Evolutionary conservation across 2,329 filamentous ascomycete genomes (phyloP).

Genomic region (Clonostachys rhizophaga): DNA sequence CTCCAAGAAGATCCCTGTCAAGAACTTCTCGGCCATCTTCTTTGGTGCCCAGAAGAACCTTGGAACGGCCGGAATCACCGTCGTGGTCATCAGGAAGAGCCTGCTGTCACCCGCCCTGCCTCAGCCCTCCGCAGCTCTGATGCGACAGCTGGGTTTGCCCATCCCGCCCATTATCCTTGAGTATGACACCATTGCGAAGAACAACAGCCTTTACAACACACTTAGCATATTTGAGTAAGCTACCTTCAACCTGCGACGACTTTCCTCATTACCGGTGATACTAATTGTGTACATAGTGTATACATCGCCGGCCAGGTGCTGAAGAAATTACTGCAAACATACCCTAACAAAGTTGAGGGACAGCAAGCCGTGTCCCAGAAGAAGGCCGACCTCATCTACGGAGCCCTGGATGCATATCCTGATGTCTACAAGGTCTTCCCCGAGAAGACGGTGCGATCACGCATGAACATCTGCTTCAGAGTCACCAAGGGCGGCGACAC

Average conservation of each 20-base stretch:
- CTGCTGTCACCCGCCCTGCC: constrained; percentile 64
- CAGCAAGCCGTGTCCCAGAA: constrained; percentile 69
- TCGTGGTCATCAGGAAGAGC: constrained; percentile 78
- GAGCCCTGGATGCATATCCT: constrained; percentile 67
- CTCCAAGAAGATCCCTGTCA: constrained; percentile 69
- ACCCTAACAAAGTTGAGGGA: constrained; percentile 65
- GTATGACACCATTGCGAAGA: constrained; percentile 83
- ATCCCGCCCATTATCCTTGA: constrained; percentile 76
- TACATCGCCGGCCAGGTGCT: constrained; percentile 90
- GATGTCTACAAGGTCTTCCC: constrained; percentile 75
- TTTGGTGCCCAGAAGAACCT: constrained; percentile 96
- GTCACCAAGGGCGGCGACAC: constrained; percentile 55
- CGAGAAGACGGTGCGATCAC: constrained; percentile 67
- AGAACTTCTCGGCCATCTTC: constrained; percentile 80
- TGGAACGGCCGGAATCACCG: constrained; percentile 79
- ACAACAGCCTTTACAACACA: constrained; percentile 95
- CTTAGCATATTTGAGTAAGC: constrained; percentile 81
- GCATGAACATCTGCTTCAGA: constrained; percentile 96
- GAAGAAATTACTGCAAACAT: constrained; percentile 63
- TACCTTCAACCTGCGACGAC: neutral
- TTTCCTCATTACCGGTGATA: too few relatives aligned
- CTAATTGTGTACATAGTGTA: constrained; percentile 46
- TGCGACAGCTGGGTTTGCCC: constrained; percentile 72
- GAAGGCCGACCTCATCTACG: constrained; percentile 77
- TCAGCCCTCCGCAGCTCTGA: constrained; percentile 62